Evolutionary conservation across 2,329 filamentous ascomycete genomes (phyloP), one percentile per base, ranked within the genome.

Genomic region (Penicillium sp.): DNA sequence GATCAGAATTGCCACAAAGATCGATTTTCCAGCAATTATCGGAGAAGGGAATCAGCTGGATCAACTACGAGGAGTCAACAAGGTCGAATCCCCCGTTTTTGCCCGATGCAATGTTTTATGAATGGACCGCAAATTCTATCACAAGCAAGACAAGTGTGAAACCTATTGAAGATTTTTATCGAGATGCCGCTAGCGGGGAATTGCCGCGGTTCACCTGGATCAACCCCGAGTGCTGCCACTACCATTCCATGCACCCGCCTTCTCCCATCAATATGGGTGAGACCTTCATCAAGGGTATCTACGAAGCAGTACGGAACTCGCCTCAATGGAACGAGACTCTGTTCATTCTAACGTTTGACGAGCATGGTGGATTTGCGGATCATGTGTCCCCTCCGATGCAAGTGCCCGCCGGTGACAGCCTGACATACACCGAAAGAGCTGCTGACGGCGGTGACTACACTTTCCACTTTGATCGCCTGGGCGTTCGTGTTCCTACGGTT

Each of bases 201-300:
- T 69, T 81, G 1, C 73, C 77, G 5, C 67, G 71, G 40, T 77
- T 80, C 52, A 77, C 73, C 59, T 81, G 79, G 65, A 73, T 80
- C 67, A 84, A 79, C 61, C 77, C 79, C 4, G 76, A 78, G 56
- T 80, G 81, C 70, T 81, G 81, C 61, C 72, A 71, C 15, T 78
- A 78, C 58, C 82, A 73, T 56, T 79, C 77, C 14, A 77, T 77
- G 68, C 77, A 80, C 53, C 77, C 77, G 0, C 71, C 75, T 0
- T 75, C 73, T 3, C 76, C 75, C 0, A 77, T 79, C 49, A 75
- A 73, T 5, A 68, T 73, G 33, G 77, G 78, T 31, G 77, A 80
- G 58, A 67, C 64, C 22, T 77, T 78, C 53, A 72, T 80, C 60
- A 79, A 79, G 61, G 65, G 72, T 15, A 74, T 80, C 40, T 80